Conservation (phyloP, 1,284 basidiomycete species). For the Ustilago cynodontis region DNA sequence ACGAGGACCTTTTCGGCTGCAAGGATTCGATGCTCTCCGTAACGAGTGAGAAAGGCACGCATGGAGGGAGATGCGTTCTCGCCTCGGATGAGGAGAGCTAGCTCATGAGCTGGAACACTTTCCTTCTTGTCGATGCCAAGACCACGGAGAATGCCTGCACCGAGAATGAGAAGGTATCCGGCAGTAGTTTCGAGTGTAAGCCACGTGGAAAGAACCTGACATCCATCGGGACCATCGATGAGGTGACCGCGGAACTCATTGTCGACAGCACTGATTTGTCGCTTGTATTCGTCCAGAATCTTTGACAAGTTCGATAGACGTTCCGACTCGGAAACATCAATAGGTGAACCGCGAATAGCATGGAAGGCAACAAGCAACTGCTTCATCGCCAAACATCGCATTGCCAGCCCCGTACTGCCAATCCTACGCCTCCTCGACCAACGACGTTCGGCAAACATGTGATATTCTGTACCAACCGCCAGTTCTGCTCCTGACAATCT, state of each 20-base stretch:
- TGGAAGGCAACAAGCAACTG: constrained; percentile 29
- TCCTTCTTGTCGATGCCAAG: constrained; percentile 46
- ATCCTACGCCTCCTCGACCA: constrained; percentile 31
- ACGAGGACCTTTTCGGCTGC: constrained; percentile 42
- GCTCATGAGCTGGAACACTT: constrained; percentile 18
- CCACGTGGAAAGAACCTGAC: constrained; percentile 24
- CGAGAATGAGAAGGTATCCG: constrained; percentile 31
- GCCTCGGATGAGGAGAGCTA: constrained; percentile 27
- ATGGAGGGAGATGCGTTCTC: constrained; percentile 30
- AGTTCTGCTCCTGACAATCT: background rate
- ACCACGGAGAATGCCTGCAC: constrained; percentile 28
- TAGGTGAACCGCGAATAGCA: constrained; percentile 18
- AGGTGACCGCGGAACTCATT: constrained; percentile 21
- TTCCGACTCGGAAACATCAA: constrained; percentile 21
- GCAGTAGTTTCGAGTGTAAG: constrained; percentile 33
- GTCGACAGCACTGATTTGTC: constrained; percentile 4
- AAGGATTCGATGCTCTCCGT: constrained; percentile 35
- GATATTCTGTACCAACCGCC: constrained; percentile 5
- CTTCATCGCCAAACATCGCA: constrained; percentile 35
- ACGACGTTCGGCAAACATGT: constrained; percentile 23
- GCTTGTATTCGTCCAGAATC: constrained; percentile 25
- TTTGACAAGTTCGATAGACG: constrained; percentile 15
- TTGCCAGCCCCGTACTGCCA: constrained; percentile 38
- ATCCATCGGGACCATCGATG: background rate
- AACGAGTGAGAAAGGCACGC: constrained; percentile 24